phyloP scores from a whole-genome alignment of 2,329 filamentous ascomycete genomes.

The Teratosphaeria zuluensis region DNA sequence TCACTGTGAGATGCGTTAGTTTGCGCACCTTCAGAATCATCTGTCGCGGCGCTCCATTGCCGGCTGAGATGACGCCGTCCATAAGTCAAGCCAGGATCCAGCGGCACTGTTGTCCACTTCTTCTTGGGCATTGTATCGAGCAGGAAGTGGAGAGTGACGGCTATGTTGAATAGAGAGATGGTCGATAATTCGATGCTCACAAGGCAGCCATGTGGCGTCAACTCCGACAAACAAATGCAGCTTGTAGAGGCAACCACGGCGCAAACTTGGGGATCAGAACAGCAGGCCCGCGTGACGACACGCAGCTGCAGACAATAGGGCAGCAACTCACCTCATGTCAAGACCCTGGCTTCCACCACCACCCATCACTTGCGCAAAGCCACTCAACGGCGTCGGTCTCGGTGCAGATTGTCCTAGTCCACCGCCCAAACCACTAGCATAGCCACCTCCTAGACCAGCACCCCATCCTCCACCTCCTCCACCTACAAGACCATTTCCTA shows the following conservation, averaged over 20 bases:
- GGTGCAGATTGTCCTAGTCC: constrained; percentile 9
- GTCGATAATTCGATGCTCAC: neutral
- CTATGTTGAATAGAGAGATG: neutral
- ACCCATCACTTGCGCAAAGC: constrained; percentile 27
- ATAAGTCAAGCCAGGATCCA: neutral
- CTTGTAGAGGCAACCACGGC: neutral
- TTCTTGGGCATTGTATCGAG: neutral
- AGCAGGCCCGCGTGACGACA: neutral
- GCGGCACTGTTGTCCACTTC: neutral
- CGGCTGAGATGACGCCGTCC: neutral
- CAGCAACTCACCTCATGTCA: constrained; percentile 26
- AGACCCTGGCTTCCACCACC: constrained; percentile 22
- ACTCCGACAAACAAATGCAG: neutral
- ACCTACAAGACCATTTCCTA: constrained; percentile 37
- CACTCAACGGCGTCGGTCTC: constrained; percentile 21
- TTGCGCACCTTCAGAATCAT: neutral
- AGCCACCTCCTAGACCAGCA: constrained; percentile 3
- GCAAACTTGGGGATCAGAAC: neutral
- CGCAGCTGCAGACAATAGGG: neutral
- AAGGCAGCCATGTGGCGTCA: neutral
- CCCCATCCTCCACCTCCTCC: constrained; percentile 3
- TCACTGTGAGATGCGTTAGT: constrained; percentile 37
- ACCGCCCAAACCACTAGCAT: constrained; percentile 14
- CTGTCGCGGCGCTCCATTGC: neutral
- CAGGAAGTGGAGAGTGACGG: neutral